Percentiles rank a stretch among this genome's conserved stretches.
phyloP scores from a whole-genome alignment of 768 basidiomycete species.

The Lyophyllum shimeji region DNA sequence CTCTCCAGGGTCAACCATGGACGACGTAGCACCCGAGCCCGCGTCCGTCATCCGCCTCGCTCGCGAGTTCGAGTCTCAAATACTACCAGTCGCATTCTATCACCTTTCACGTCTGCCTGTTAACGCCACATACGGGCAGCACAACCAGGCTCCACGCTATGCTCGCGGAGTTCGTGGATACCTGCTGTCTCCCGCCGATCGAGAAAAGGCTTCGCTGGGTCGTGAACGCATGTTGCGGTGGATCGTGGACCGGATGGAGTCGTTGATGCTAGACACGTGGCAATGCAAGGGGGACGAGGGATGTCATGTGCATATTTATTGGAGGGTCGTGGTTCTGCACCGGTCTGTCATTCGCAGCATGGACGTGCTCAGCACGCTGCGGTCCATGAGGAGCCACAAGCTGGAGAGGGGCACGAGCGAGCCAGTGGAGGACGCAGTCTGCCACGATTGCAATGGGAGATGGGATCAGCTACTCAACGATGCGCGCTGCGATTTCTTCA shows the following conservation, averaged over 20 bases:
- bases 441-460: slow-evolving; percentile 22
- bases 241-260: slow-evolving; percentile 20
- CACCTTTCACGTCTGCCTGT: slow-evolving; percentile 21
- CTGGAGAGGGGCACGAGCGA: slow-evolving; percentile 22
- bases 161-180: slow-evolving; percentile 19
- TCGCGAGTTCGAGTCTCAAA: slow-evolving; percentile 21
- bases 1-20: slow-evolving; percentile 23
- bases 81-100: slow-evolving; percentile 20
- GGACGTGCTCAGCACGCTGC: slow-evolving; percentile 21
- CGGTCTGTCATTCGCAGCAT: slow-evolving; percentile 20
- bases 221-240: slow-evolving; percentile 24
- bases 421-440: slow-evolving; percentile 22
- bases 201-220: slow-evolving; percentile 20
- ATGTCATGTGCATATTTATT: slow-evolving; percentile 21
- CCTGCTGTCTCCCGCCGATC: slow-evolving; percentile 19
- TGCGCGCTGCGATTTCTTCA: slow-evolving; percentile 23
- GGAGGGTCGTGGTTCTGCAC: slow-evolving; percentile 23
- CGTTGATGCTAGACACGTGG: slow-evolving; percentile 21
- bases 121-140: slow-evolving; percentile 21
- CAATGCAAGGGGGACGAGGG: slow-evolving; percentile 17
- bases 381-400: slow-evolving; percentile 22
- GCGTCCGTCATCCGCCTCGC: slow-evolving; percentile 22
- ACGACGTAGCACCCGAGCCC: slow-evolving; percentile 23
- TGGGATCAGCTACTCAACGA: slow-evolving; percentile 23
- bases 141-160: slow-evolving; percentile 18